A percentile compares a stretch with the other conserved stretches of the same genome.
These are phyloP conservation scores for Takakia lepidozioides DNA, from an alignment of 225 moss, liverwort and hornwort species.

Conservation along the genomic window DNA sequence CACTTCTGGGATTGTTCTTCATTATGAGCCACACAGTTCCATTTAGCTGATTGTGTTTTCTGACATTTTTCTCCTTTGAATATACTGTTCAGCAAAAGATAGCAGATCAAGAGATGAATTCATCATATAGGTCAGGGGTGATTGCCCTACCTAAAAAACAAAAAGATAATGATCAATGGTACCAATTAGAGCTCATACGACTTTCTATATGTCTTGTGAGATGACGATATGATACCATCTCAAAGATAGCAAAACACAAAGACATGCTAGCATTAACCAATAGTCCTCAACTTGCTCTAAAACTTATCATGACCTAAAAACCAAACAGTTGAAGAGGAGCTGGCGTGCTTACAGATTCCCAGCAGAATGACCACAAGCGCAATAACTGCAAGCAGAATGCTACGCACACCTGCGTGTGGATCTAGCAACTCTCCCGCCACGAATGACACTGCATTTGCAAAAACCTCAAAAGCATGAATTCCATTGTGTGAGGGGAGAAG, in stretches of 20 bases:
- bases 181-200: neutral
- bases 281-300: neutral
- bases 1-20: neutral
- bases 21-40: neutral
- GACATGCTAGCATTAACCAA: slow-evolving; percentile 11
- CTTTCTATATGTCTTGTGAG: neutral
- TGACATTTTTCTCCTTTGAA: too few species aligned
- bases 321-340: neutral
- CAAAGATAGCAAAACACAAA: neutral
- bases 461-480: neutral
- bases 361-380: slow-evolving; percentile 16
- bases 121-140: too few species aligned
- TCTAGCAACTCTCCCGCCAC: slow-evolving; percentile 22
- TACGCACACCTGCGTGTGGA: slow-evolving; percentile 9
- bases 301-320: neutral
- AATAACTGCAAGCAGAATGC: slow-evolving; percentile 13
- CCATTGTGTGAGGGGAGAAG: slow-evolving; percentile 9
- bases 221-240: too few species aligned
- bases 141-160: too few species aligned
- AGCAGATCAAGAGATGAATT: too few species aligned
- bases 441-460: slow-evolving; percentile 22
- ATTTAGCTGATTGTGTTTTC: neutral
- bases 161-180: too few species aligned
- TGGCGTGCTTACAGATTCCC: slow-evolving; percentile 13
- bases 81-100: too few species aligned